Evolutionary conservation across 1,284 basidiomycete genomes (phyloP).

Genomic region (Anthracocystis panici-leucophaei): DNA sequence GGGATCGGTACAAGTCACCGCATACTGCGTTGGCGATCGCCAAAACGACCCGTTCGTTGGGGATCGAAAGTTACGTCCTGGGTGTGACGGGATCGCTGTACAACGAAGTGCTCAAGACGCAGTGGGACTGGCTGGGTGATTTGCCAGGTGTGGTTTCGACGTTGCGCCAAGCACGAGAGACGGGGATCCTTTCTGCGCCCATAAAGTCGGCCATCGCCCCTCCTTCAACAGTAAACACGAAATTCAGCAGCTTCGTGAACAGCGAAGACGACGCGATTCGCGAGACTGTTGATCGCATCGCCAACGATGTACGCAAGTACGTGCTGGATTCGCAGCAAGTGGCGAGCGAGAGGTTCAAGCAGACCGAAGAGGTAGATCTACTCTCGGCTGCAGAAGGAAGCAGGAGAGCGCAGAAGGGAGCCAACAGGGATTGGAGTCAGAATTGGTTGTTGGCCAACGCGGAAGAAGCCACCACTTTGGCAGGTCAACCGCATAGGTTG

Average conservation of each 20-base stretch:
- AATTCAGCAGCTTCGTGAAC: background rate
- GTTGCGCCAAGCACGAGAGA: constrained; percentile 43
- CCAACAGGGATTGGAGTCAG: constrained; percentile 21
- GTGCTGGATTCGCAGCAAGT: constrained; percentile 41
- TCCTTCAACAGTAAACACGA: background rate
- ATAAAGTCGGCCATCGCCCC: background rate
- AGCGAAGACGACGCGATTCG: constrained; percentile 48
- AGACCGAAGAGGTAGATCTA: background rate
- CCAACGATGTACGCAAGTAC: constrained; percentile 36
- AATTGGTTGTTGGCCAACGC: constrained; percentile 30
- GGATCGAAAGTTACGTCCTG: constrained; percentile 58
- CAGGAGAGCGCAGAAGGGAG: background rate
- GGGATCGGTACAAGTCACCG: constrained; percentile 56
- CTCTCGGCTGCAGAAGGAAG: background rate
- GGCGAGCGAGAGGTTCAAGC: background rate
- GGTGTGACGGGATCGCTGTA: constrained; percentile 61
- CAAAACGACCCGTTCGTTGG: constrained; percentile 40
- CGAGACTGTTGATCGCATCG: constrained; percentile 49
- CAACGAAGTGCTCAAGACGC: constrained; percentile 60
- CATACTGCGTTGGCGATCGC: constrained; percentile 54
- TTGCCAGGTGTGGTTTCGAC: constrained; percentile 30
- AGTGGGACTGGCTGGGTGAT: constrained; percentile 59
- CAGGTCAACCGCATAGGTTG: constrained; percentile 28
- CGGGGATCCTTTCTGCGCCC: constrained; percentile 35
- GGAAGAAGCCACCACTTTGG: constrained; percentile 25